phyloP scores from a whole-genome alignment of 2,329 filamentous ascomycete species.

The Fusarium temperatum region DNA sequence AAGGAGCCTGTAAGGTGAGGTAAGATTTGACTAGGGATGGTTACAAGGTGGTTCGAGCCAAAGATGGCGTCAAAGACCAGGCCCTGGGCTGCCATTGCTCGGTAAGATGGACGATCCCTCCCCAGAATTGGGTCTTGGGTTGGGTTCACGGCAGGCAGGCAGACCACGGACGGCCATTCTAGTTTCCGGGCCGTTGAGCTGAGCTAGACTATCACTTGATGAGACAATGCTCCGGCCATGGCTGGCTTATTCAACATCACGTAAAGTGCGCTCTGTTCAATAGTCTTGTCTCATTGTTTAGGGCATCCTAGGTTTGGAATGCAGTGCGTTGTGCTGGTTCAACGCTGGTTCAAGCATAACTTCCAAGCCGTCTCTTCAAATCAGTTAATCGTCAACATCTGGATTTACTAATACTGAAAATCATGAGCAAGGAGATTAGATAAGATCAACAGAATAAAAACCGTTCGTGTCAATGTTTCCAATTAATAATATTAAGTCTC shows the following conservation, averaged over 20 bases:
- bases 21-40: slow-evolving; percentile 34
- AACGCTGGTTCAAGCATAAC: neutral
- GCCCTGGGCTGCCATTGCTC: slow-evolving; percentile 3
- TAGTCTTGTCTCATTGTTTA: neutral
- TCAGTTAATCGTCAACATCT: neutral
- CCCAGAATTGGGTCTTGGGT: slow-evolving; percentile 21
- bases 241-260: slow-evolving; percentile 6
- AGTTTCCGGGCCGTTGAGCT: slow-evolving; percentile 34
- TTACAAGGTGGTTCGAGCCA: slow-evolving; percentile 34
- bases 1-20: slow-evolving; percentile 3
- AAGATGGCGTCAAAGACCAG: slow-evolving; percentile 33
- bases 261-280: neutral
- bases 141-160: neutral
- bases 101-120: slow-evolving; percentile 36
- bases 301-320: neutral
- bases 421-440: neutral
- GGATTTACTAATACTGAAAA: neutral
- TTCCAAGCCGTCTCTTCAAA: neutral
- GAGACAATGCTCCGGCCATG: slow-evolving; percentile 14
- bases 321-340: neutral
- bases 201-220: slow-evolving; percentile 2
- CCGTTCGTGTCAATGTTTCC: neutral
- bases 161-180: slow-evolving; percentile 8
- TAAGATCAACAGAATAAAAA: neutral
- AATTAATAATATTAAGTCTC: neutral